Evolutionary conservation across 148 eudicot genomes (phyloP).

Genomic region (Rhododendron molle): DNA sequence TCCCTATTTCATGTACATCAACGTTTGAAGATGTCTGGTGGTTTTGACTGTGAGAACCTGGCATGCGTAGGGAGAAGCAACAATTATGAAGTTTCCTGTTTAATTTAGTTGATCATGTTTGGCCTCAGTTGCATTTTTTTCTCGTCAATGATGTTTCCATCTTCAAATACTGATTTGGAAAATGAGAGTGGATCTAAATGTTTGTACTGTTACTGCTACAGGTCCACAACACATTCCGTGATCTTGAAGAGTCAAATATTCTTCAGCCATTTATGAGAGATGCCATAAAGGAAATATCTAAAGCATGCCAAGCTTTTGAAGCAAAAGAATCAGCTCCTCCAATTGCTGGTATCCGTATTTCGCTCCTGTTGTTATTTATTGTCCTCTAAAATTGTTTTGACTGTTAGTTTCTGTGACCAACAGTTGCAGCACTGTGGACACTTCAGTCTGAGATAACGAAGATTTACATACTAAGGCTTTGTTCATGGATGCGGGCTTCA

Average conservation of each 20-base stretch:
- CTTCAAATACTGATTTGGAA: neutral
- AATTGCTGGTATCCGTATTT: slow-evolving; percentile 49
- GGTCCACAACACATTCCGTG: slow-evolving; percentile 78
- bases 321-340: slow-evolving; percentile 92
- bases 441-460: slow-evolving; percentile 84
- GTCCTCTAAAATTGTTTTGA: slow-evolving; percentile 18
- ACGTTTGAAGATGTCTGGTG: neutral
- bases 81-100: neutral
- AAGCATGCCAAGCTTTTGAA: slow-evolving; percentile 85
- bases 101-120: neutral
- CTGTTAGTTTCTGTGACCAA: slow-evolving; percentile 16
- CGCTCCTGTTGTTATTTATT: slow-evolving; percentile 4
- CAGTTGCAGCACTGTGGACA: slow-evolving; percentile 75
- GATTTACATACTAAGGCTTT: slow-evolving; percentile 77
- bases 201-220: slow-evolving; percentile 21
- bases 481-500: slow-evolving; percentile 92
- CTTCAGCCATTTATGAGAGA: slow-evolving; percentile 76
- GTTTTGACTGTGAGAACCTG: neutral
- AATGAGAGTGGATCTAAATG: neutral
- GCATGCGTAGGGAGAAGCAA: neutral
- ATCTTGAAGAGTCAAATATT: slow-evolving; percentile 83
- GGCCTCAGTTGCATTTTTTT: neutral
- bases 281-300: slow-evolving; percentile 80
- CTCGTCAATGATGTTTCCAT: neutral
- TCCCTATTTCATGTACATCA: neutral